Evolutionary conservation across 2,329 filamentous ascomycete genomes (phyloP), one percentile per base, ranked within the genome.

Genomic region (Colletotrichum kahawae): DNA sequence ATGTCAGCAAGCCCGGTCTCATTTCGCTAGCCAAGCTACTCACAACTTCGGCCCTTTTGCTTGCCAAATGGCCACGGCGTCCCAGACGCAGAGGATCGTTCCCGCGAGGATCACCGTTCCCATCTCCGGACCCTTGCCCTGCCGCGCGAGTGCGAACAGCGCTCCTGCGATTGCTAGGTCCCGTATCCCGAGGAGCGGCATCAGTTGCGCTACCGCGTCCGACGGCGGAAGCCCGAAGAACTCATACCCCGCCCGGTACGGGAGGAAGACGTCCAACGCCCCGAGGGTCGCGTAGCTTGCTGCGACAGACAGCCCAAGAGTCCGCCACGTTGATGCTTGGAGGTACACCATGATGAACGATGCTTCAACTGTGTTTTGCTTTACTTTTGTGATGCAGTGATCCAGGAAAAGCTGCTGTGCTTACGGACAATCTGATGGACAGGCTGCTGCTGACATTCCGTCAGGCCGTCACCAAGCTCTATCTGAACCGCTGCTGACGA

Each of bases 301-400:
- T 9, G 70, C 73, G 14, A 76, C 77, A 8, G 70, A 71, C n/a
- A 73, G 62, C 13, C 77, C 70, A 8, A 73, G 48, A 13, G 57
- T 16, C 2, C 63, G 70, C 71, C 74, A 76, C 5, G 76, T 77
- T 7, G 74, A 74, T 24, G 70, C 33, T 67, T 78, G 75, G 86
- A 87, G 64, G 24, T 51, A 31, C 3, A 63, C 14, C 74, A 74
- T 76, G n/a, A 6, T 51, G n/a, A 71, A 71, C 27, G 24, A 57
- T 57, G 54, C 54, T 57, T 51, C 43, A 51, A 7, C n/a, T 13
- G 6, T 21, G n/a, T 51, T 21, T 24, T 21, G n/a, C 43, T 21
- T 43, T 21, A 24, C n/a, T 24, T 51, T 13, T 51, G 10, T 29
- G 14, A 57, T 24, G 27, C 24, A 10, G 14, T 29, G 24, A 29